Evolutionary conservation across 352 stramenopile species (phyloP).

Genomic region (Phytophthora multivora): DNA sequence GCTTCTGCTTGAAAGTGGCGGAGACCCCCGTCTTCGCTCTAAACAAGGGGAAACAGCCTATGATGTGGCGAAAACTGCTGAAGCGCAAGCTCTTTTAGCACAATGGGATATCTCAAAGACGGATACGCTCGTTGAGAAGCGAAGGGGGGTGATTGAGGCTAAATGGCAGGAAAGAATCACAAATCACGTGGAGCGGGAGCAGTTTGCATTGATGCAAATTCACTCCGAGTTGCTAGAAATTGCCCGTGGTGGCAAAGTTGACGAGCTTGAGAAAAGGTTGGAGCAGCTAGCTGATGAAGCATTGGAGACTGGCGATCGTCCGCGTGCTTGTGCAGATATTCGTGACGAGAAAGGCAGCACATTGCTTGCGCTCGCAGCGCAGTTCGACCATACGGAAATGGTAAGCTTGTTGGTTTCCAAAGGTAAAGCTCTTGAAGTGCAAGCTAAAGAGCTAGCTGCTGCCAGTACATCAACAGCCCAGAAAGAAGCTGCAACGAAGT

Average conservation of each 20-base stretch:
- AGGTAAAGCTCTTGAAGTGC: slow-evolving; percentile 46
- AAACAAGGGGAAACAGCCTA: slow-evolving; percentile 85
- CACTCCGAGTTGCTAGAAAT: slow-evolving; percentile 77
- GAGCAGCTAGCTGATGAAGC: slow-evolving; percentile 80
- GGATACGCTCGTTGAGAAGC: slow-evolving; percentile 64
- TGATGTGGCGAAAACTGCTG: slow-evolving; percentile 84
- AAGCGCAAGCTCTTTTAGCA: slow-evolving; percentile 60
- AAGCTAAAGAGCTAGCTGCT: slow-evolving; percentile 31
- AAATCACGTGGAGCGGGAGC: slow-evolving; percentile 85
- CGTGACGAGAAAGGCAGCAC: slow-evolving; percentile 83
- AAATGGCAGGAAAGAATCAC: slow-evolving; percentile 88
- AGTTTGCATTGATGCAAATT: slow-evolving; percentile 81
- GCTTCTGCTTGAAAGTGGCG: slow-evolving; percentile 73
- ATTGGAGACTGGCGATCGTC: slow-evolving; percentile 57
- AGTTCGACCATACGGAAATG: slow-evolving; percentile 71
- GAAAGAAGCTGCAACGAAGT: slow-evolving; percentile 31
- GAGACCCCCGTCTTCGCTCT: slow-evolving; percentile 68
- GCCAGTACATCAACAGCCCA: slow-evolving; percentile 27
- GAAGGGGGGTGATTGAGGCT: slow-evolving; percentile 66
- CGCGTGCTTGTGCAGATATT: slow-evolving; percentile 69
- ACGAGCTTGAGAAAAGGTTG: slow-evolving; percentile 58
- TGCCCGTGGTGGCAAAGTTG: slow-evolving; percentile 46
- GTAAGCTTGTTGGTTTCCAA: slow-evolving; percentile 64
- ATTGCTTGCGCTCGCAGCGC: slow-evolving; percentile 71
- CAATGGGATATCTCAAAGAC: slow-evolving; percentile 80